Evolutionary conservation across 1,139 yeast genomes (phyloP), one percentile per base, ranked within the genome.

Genomic region (Candida anutae): DNA sequence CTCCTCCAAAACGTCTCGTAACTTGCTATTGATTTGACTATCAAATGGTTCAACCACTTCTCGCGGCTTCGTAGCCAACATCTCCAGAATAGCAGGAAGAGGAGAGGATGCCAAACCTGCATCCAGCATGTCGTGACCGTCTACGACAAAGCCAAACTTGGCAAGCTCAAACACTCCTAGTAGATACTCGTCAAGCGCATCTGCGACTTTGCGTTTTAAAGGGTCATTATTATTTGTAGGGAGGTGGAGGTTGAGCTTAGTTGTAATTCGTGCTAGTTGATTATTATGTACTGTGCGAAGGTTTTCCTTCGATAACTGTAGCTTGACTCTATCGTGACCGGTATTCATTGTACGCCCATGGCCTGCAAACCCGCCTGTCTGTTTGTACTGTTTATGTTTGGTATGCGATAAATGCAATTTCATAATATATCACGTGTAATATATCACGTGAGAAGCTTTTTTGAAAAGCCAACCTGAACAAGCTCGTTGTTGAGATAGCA

Each of bases 1-100:
- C 25, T 63, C 62, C 28, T 62, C 62, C 35, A 77, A 64, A 22
- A 71, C 44, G 27, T 62, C 59, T 27, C 84, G 55, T 19, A 79
- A 63, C 30, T 59, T 48, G 32, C 69, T 70, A 43, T 77, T 76
- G 33, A 77, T 46, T 8, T 65, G 71, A 24, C 69, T 53, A 45
- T 79, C 83, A 48, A 77, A 77, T 0, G 83, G 81, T 43, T 76
- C 85, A 11, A 71, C 63, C 15, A 36, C 39, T 32, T 62, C 68
- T 26, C 43, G 46, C 1, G 64, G 56, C 24, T 50, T 46, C 23
- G 59, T 37, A 14, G 58, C 43, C n/a, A 65, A 37, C 10, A 61
- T 26, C 5, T 57, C 60, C 33, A 23, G 34, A 24, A 31, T 36
- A 6, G 8, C 6, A 13, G 19, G 10, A 8, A 17, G 10, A 8